These are phyloP conservation scores for Colletotrichum cuscutae DNA, from an alignment of 2,329 filamentous ascomycete genomes.

Conservation along the genomic window DNA sequence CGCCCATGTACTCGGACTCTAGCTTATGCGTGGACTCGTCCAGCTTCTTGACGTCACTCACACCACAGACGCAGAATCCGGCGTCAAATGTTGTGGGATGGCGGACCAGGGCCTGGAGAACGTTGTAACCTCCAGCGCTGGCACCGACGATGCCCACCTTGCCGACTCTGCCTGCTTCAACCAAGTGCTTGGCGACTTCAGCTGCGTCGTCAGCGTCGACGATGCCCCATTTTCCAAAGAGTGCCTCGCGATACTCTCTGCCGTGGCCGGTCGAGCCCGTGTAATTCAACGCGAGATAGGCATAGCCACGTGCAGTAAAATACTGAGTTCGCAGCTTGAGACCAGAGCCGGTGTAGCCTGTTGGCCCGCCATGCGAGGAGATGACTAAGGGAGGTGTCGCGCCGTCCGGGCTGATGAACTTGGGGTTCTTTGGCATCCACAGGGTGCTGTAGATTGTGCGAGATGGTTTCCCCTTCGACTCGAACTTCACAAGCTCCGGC, in stretches of 20 bases:
- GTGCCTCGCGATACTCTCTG: conserved; percentile 57
- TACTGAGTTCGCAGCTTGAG: conserved; percentile 59
- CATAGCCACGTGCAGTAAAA: conserved; percentile 65
- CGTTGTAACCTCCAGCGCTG: conserved; percentile 65
- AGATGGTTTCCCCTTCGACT: conserved; percentile 40
- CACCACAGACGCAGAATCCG: conserved; percentile 60
- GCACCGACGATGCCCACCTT: conserved; percentile 60
- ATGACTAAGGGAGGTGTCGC: conserved; percentile 60
- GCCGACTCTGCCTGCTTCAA: conserved; percentile 46
- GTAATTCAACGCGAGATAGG: conserved; percentile 62
- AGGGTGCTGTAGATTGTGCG: conserved; percentile 57
- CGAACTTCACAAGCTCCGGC: conserved; percentile 47
- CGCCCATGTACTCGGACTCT: conserved; percentile 62
- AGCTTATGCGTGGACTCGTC: conserved; percentile 64
- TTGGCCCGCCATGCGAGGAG: conserved; percentile 63
- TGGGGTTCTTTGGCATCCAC: conserved; percentile 59
- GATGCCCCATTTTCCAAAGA: conserved; percentile 62
- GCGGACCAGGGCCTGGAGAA: conserved; percentile 58
- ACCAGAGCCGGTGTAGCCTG: conserved; percentile 52
- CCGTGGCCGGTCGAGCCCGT: conserved; percentile 63
- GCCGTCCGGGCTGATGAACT: conserved; percentile 49
- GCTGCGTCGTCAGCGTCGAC: conserved; percentile 62
- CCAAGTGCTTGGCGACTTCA: conserved; percentile 56
- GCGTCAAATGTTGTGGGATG: conserved; percentile 59
- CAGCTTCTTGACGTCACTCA: conserved; percentile 60